These are phyloP conservation scores for Glebionis coronaria DNA, from an alignment of 129 eudicot genomes.

Conservation along the genomic window DNA sequence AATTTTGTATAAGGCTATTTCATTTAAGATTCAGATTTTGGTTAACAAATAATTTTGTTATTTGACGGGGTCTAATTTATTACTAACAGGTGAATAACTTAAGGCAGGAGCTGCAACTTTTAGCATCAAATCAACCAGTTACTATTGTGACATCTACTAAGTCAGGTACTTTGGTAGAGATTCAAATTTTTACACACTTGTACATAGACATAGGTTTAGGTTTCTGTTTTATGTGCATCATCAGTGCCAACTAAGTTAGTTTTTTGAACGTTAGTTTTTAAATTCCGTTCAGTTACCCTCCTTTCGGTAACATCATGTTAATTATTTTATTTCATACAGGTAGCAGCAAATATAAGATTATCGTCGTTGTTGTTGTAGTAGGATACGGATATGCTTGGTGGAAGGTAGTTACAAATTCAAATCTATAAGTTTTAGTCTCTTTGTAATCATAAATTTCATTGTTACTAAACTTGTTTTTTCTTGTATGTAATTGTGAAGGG, in stretches of 20 bases:
- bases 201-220: too few relatives aligned
- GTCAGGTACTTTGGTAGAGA: slow-evolving; percentile 33
- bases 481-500: slow-evolving; percentile 46
- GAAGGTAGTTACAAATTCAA: slow-evolving; percentile 56
- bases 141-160: slow-evolving; percentile 66
- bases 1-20: not conserved
- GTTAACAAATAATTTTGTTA: too few relatives aligned
- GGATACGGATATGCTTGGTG: slow-evolving; percentile 96
- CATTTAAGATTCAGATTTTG: not conserved
- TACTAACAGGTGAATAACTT: slow-evolving; percentile 75
- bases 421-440: not conserved
- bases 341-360: slow-evolving; percentile 52
- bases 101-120: slow-evolving; percentile 79
- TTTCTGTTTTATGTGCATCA: too few relatives aligned
- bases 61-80: not conserved
- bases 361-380: slow-evolving; percentile 55
- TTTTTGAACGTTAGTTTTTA: too few relatives aligned
- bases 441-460: slow-evolving; percentile 18
- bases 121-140: slow-evolving; percentile 67
- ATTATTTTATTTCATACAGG: slow-evolving; percentile 59
- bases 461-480: not conserved
- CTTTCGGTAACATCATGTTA: too few relatives aligned
- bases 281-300: too few relatives aligned
- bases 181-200: not conserved
- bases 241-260: too few relatives aligned